Percentiles rank a stretch among this genome's conserved stretches.
These are phyloP conservation scores for Globisporangium orthogonon DNA, from an alignment of 352 stramenopile species.

Conservation along the genomic window DNA sequence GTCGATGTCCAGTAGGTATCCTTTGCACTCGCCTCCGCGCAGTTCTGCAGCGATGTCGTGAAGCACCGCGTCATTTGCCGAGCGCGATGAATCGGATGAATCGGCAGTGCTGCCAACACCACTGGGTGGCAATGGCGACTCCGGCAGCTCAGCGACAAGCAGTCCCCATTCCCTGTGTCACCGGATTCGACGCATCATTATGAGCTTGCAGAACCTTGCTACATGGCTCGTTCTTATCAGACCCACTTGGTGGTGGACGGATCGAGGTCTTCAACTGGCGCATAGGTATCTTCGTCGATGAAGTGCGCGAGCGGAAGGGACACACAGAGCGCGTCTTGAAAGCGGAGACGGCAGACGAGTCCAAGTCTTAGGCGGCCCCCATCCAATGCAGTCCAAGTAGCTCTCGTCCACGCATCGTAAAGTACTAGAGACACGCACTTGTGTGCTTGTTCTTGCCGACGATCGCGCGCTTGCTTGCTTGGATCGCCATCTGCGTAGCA, in stretches of 20 bases:
- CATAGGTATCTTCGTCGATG: constrained; percentile 64
- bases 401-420: too few relatives aligned
- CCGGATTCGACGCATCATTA: background rate
- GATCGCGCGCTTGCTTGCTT: constrained; percentile 3
- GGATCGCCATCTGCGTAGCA: background rate
- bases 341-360: background rate
- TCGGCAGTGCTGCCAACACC: background rate
- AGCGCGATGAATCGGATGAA: background rate
- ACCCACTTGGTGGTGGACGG: constrained; percentile 20
- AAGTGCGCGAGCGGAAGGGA: constrained; percentile 61
- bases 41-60: constrained; percentile 15
- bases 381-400: background rate
- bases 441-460: constrained; percentile 14
- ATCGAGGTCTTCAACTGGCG: constrained; percentile 25
- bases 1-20: constrained; percentile 78
- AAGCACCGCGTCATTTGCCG: constrained; percentile 1
- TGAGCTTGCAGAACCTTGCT: too few relatives aligned
- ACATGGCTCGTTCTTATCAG: too few relatives aligned
- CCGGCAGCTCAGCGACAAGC: constrained; percentile 23
- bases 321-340: constrained; percentile 35
- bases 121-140: background rate
- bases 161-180: constrained; percentile 30
- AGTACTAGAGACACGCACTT: background rate
- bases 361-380: background rate
- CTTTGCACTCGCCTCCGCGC: constrained; percentile 13